Evolutionary conservation across 2,329 filamentous ascomycete genomes (phyloP).

Genomic region (Acephala macrosclerotiorum): DNA sequence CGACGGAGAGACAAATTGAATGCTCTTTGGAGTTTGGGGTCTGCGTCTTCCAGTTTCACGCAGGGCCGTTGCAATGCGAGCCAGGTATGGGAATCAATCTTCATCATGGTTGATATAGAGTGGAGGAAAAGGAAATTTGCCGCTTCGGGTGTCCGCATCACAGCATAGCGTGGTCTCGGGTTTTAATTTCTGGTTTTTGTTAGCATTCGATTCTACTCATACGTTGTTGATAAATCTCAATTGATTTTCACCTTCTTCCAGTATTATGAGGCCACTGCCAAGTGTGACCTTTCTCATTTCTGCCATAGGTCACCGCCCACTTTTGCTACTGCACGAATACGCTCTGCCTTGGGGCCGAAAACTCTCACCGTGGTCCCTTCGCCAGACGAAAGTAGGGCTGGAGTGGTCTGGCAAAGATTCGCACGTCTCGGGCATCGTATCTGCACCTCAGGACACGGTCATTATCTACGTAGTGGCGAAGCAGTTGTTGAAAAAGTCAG

Average conservation of each 20-base stretch:
- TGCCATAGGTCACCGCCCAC: neutral
- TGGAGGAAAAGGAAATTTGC: neutral
- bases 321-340: neutral
- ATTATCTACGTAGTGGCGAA: slow-evolving; percentile 4
- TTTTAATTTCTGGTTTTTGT: slow-evolving; percentile 10
- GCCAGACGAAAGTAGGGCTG: neutral
- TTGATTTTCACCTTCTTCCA: slow-evolving; percentile 7
- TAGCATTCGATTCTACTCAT: slow-evolving; percentile 11
- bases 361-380: neutral
- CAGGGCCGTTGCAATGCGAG: neutral
- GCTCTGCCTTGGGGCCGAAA: neutral
- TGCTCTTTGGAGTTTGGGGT: slow-evolving; percentile 13
- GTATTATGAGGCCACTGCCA: neutral
- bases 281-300: neutral
- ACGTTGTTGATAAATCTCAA: slow-evolving; percentile 11
- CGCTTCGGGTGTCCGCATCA: slow-evolving; percentile 1
- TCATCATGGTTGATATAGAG: slow-evolving; percentile 7
- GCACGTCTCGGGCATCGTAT: neutral
- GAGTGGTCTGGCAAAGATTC: neutral
- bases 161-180: slow-evolving; percentile 15
- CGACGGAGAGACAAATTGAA: slow-evolving; percentile 4
- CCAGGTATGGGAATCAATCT: slow-evolving; percentile 7
- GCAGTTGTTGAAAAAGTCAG: neutral
- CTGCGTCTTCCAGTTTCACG: neutral
- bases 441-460: neutral